Conservation (phyloP, 2,329 filamentous ascomycete genomes). For the Diplodia seriata region DNA sequence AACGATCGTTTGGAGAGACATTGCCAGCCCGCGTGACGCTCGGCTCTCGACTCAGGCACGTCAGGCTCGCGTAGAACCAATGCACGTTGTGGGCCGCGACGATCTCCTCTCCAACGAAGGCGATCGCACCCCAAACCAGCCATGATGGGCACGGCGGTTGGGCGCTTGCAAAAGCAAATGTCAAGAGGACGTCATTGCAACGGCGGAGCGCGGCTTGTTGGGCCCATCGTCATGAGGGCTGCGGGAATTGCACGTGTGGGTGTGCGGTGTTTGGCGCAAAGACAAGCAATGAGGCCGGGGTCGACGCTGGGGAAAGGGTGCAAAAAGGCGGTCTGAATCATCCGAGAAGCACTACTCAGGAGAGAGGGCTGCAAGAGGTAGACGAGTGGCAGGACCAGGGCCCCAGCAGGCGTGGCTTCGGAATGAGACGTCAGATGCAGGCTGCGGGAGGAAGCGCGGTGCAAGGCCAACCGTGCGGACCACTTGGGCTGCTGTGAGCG, state of each 20-base stretch:
- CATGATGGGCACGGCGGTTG: slow-evolving; percentile 7
- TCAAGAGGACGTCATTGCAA: slow-evolving; percentile 20
- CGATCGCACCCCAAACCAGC: slow-evolving; percentile 10
- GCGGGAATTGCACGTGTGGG: not conserved
- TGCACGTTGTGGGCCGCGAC: slow-evolving; percentile 18
- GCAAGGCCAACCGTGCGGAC: slow-evolving; percentile 22
- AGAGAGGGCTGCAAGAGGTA: slow-evolving; percentile 29
- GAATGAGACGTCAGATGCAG: slow-evolving; percentile 25
- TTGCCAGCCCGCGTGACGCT: not conserved
- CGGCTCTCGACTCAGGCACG: slow-evolving; percentile 20
- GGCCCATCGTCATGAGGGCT: not conserved
- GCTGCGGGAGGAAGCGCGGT: slow-evolving; percentile 16
- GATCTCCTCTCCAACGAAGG: slow-evolving; percentile 15
- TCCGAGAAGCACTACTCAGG: slow-evolving; percentile 23
- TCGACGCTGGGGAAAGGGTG: not conserved
- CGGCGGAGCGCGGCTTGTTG: not conserved
- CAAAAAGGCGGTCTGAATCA: slow-evolving; percentile 30
- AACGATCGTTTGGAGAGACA: slow-evolving; percentile 21
- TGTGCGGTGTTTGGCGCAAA: not conserved
- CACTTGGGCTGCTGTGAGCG: slow-evolving; percentile 13
- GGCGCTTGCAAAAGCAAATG: not conserved
- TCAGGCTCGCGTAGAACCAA: slow-evolving; percentile 9
- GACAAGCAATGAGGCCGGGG: slow-evolving; percentile 5
- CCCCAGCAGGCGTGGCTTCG: slow-evolving; percentile 18
- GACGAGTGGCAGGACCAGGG: slow-evolving; percentile 22